Conservation (phyloP, 306 rosid species). For the Herpetospermum pedunculosum region DNA sequence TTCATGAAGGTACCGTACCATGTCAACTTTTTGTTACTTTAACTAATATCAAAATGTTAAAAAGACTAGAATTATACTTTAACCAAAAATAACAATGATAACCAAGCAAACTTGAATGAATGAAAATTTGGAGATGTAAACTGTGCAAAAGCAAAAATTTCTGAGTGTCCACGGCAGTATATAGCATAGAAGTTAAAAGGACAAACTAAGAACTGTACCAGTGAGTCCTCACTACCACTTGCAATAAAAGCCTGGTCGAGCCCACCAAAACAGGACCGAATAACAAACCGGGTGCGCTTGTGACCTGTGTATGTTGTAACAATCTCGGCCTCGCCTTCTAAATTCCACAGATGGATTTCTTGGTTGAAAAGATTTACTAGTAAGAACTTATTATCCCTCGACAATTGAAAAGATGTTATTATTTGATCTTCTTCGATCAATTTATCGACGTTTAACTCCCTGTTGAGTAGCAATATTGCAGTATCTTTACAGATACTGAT, state of each 20-base stretch:
- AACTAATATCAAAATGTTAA: neutral
- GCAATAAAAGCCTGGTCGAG: constrained; percentile 79
- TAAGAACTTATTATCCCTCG: constrained; percentile 64
- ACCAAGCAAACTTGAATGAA: neutral
- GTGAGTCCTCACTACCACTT: constrained; percentile 99
- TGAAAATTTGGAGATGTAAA: neutral
- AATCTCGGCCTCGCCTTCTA: constrained; percentile 48
- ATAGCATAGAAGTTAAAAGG: constrained; percentile 4
- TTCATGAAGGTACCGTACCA: neutral
- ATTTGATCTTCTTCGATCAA: constrained; percentile 67
- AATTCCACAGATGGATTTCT: constrained; percentile 96
- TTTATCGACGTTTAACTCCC: constrained; percentile 64
- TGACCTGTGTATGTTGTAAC: constrained; percentile 78
- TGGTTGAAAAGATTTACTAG: constrained; percentile 75
- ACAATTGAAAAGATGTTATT: constrained; percentile 75
- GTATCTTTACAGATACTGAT: constrained; percentile 62
- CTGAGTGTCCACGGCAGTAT: neutral
- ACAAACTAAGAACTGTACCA: constrained; percentile 43
- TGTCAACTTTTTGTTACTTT: neutral
- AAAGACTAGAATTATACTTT: neutral
- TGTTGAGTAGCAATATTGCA: constrained; percentile 53
- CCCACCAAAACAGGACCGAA: constrained; percentile 97
- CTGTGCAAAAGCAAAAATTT: neutral
- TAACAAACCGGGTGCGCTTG: constrained; percentile 60
- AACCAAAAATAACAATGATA: neutral